Percentiles rank a stretch among this genome's conserved stretches.
These are phyloP conservation scores for Metschnikowia reukaufii DNA, from an alignment of 805 yeast genomes.

Conservation along the genomic window DNA sequence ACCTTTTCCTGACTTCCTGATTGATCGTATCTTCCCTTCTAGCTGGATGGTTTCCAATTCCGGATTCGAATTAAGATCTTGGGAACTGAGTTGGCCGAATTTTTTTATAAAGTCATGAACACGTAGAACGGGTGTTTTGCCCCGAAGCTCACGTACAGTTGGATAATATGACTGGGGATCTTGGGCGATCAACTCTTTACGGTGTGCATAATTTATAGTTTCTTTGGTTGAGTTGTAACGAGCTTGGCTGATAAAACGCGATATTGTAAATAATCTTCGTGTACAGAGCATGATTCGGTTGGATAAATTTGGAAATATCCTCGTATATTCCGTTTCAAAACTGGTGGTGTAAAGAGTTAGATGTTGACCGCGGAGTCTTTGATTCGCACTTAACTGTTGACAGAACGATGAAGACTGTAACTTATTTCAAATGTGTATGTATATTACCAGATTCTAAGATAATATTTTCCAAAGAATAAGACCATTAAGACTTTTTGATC, in stretches of 20 bases:
- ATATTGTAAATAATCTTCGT: not conserved
- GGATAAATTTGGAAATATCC: not conserved
- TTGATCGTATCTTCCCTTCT: constrained; percentile 58
- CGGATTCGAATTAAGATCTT: constrained; percentile 12
- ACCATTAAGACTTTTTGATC: no score
- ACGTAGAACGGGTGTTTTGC: constrained; percentile 22
- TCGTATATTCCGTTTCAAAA: no score
- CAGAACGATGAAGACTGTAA: no score
- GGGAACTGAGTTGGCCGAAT: constrained; percentile 26
- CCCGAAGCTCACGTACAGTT: constrained; percentile 7
- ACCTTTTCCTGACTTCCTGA: constrained; percentile 68
- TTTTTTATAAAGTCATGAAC: constrained; percentile 39
- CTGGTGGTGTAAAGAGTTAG: no score
- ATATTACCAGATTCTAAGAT: no score
- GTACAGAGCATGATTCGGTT: not conserved
- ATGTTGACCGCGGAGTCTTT: no score
- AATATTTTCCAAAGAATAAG: no score
- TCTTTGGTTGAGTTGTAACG: constrained; percentile 11
- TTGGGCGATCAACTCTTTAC: constrained; percentile 14
- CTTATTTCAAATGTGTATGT: no score
- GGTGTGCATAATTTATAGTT: constrained; percentile 12
- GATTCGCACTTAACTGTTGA: no score
- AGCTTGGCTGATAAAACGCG: not conserved
- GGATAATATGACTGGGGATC: constrained; percentile 18
- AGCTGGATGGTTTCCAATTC: constrained; percentile 13